phyloP scores from a whole-genome alignment of 805 yeast species.

The Cyberlindnera amylophila region DNA sequence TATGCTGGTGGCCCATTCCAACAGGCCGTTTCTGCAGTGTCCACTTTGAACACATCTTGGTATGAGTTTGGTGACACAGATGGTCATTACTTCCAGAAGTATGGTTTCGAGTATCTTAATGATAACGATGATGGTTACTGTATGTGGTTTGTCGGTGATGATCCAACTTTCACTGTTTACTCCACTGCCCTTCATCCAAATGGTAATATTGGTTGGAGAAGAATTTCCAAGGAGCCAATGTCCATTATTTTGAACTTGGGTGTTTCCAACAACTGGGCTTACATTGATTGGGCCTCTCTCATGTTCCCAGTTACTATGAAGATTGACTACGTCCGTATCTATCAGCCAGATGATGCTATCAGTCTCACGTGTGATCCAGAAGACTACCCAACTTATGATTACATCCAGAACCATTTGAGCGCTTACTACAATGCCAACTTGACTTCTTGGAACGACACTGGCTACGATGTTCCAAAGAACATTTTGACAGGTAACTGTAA shows the following conservation, averaged over 20 bases:
- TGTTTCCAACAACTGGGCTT: constrained; percentile 88
- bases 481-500: constrained; percentile 48
- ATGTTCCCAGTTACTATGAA: constrained; percentile 74
- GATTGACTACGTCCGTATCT: constrained; percentile 85
- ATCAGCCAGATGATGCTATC: constrained; percentile 68
- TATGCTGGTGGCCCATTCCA: constrained; percentile 93
- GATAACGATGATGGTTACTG: constrained; percentile 71
- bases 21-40: constrained; percentile 82
- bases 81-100: constrained; percentile 58
- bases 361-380: constrained; percentile 81
- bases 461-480: constrained; percentile 67
- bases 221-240: constrained; percentile 90
- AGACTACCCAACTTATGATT: constrained; percentile 81
- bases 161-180: constrained; percentile 70
- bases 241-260: constrained; percentile 83
- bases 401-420: constrained; percentile 63
- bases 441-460: constrained; percentile 75
- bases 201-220: constrained; percentile 85
- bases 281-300: constrained; percentile 83
- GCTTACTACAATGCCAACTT: constrained; percentile 69
- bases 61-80: constrained; percentile 59
- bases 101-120: constrained; percentile 73
- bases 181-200: constrained; percentile 80
- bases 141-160: constrained; percentile 81
- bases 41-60: constrained; percentile 81